These are phyloP conservation scores for Batkoa obscura DNA, from an alignment of 371 early-diverging fungal species.

Conservation along the genomic window DNA sequence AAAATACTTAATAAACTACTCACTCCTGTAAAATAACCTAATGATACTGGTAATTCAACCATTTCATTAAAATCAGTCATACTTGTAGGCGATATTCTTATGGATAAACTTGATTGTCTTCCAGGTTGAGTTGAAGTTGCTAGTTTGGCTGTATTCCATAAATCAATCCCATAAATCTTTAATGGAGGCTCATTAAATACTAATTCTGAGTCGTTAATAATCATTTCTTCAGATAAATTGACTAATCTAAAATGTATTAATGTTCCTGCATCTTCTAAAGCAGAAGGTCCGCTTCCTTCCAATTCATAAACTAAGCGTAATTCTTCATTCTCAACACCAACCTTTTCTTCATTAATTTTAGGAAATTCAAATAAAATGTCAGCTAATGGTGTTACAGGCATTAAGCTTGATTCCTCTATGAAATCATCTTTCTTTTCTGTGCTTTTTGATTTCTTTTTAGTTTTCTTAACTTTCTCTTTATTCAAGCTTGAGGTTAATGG, in stretches of 20 bases:
- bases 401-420: not conserved
- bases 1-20: not conserved
- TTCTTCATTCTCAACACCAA: not conserved
- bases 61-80: not conserved
- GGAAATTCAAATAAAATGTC: not conserved
- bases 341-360: not conserved
- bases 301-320: not conserved
- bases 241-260: not conserved
- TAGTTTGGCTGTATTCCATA: slow-evolving; percentile 3
- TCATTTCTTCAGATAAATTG: not conserved
- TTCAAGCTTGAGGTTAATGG: not conserved
- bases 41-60: not conserved
- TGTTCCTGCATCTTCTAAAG: not conserved
- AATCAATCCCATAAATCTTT: not conserved
- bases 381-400: not conserved
- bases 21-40: not conserved
- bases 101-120: not conserved
- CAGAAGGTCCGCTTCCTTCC: not conserved
- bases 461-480: not conserved
- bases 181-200: not conserved
- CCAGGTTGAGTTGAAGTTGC: not conserved
- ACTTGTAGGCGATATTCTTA: not conserved
- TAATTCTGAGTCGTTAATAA: not conserved
- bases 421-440: not conserved
- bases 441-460: not conserved